Evolutionary conservation across 176 grass and related monocot genomes (phyloP).

Genomic region (Ananas comosus): DNA sequence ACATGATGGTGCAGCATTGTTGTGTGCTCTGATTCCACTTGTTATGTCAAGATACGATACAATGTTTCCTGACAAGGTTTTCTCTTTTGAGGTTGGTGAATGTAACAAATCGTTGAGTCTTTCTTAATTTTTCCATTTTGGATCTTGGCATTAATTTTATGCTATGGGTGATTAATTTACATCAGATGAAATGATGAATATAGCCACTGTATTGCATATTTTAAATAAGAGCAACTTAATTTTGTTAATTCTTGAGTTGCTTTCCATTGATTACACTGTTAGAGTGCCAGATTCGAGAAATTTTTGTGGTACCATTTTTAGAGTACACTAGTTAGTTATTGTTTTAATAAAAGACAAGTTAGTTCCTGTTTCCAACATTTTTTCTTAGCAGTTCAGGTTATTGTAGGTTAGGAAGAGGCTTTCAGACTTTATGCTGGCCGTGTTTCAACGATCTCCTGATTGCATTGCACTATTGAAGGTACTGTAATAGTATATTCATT

Average conservation of each 20-base stretch:
- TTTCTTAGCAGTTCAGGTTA: neutral
- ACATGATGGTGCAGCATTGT: conserved; percentile 56
- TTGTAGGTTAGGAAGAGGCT: conserved; percentile 72
- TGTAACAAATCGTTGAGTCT: neutral
- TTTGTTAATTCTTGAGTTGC: neutral
- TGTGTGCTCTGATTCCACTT: conserved; percentile 86
- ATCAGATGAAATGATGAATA: too few relatives aligned
- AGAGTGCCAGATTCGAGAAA: neutral
- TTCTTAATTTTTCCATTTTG: neutral
- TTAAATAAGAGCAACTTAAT: neutral
- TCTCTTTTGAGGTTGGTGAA: conserved; percentile 71
- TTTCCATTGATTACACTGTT: neutral
- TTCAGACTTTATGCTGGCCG: conserved; percentile 78
- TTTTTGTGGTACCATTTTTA: neutral
- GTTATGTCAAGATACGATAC: conserved; percentile 84
- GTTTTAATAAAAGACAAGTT: conserved; percentile 5
- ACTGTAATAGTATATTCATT: neutral
- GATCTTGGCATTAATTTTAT: neutral
- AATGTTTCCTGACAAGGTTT: conserved; percentile 87
- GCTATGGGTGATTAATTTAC: neutral
- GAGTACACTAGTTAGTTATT: neutral
- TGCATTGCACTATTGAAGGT: conserved; percentile 88
- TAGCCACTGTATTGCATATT: too few relatives aligned
- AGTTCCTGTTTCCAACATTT: conserved; percentile 5
- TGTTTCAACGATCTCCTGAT: conserved; percentile 64